These are phyloP conservation scores for Cyclanthera cordifolia DNA, from an alignment of 306 rosid species.

Conservation along the genomic window DNA sequence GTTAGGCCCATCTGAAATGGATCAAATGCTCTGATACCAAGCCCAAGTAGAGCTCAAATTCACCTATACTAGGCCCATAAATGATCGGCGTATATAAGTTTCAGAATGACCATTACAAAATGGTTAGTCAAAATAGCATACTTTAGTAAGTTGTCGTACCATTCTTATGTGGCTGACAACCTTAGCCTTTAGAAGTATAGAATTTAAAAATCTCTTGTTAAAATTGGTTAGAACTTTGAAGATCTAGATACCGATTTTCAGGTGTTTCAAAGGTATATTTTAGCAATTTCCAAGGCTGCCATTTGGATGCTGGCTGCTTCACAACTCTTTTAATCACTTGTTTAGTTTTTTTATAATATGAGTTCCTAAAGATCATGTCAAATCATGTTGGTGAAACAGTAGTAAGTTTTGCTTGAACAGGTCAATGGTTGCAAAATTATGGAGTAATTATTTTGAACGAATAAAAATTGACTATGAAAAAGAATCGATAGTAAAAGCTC, in stretches of 20 bases:
- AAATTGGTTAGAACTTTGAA: neutral
- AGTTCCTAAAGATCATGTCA: neutral
- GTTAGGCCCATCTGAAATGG: neutral
- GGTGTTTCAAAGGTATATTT: neutral
- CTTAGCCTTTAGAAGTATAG: no score
- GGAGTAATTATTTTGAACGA: no score
- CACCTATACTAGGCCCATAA: neutral
- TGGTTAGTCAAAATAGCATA: no score
- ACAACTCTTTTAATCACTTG: neutral
- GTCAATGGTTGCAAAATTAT: no score
- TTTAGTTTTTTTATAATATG: neutral
- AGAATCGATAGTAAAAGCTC: no score
- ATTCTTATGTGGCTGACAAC: no score
- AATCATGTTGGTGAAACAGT: neutral
- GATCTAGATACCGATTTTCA: no score
- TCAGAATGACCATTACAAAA: neutral
- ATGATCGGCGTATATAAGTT: neutral
- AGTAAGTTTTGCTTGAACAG: neutral
- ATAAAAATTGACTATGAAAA: no score
- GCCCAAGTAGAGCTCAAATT: neutral
- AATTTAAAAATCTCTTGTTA: neutral
- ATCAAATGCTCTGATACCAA: neutral
- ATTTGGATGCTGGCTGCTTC: neutral
- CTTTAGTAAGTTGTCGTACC: no score
- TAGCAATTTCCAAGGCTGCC: neutral